These are phyloP conservation scores for Scheffersomyces stipitis DNA, from an alignment of 805 yeast genomes.

Conservation along the genomic window DNA sequence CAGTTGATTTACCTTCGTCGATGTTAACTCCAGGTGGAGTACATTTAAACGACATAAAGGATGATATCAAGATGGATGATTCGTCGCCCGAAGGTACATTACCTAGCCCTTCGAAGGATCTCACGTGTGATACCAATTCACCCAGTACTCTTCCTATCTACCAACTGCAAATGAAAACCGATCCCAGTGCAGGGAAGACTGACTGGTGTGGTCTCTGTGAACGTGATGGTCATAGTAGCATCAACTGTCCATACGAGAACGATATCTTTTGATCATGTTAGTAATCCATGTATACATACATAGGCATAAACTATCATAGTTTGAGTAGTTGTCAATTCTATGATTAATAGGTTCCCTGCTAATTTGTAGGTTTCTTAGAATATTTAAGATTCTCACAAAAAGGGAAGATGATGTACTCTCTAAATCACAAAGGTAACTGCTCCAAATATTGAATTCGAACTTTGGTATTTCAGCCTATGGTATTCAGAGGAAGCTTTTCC, in stretches of 20 bases:
- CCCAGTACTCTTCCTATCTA: slow-evolving; percentile 46
- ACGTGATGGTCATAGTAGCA: slow-evolving; percentile 80
- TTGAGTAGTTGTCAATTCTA: too few species aligned
- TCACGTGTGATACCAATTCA: slow-evolving; percentile 1
- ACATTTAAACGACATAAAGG: background rate
- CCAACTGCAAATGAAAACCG: slow-evolving; percentile 47
- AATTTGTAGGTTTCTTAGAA: too few species aligned
- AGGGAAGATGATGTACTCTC: too few species aligned
- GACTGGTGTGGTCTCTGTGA: slow-evolving; percentile 96
- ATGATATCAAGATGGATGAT: too few species aligned
- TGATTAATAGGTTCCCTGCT: too few species aligned
- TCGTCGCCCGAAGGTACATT: slow-evolving; percentile 23
- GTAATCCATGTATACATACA: too few species aligned
- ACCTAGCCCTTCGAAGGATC: background rate
- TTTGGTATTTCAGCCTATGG: too few species aligned
- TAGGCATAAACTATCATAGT: too few species aligned
- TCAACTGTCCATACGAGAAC: slow-evolving; percentile 84
- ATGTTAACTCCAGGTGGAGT: background rate
- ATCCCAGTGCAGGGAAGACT: slow-evolving; percentile 71
- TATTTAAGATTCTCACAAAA: too few species aligned
- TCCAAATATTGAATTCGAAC: too few species aligned
- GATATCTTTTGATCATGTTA: slow-evolving; percentile 43
- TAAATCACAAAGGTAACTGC: too few species aligned
- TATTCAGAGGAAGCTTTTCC: too few species aligned
- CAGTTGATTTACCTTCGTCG: background rate